Conservation (phyloP, 148 eudicot species). For the Cornus controversa region DNA sequence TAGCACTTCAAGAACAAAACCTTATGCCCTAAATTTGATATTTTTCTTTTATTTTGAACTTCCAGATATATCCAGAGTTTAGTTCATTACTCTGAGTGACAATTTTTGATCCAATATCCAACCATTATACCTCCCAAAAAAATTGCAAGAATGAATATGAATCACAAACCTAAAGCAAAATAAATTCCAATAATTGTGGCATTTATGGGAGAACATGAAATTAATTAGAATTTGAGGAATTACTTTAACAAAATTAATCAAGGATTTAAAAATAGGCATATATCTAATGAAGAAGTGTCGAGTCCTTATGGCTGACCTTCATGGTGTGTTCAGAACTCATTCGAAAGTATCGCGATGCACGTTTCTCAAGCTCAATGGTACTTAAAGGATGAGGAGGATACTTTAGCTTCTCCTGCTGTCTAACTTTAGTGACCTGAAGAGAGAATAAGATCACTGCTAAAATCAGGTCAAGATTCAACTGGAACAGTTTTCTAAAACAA, state of each 20-base stretch:
- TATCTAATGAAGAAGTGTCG: not conserved
- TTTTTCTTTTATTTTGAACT: not conserved
- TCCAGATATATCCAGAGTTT: not conserved
- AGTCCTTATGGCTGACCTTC: constrained; percentile 56
- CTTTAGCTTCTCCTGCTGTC: constrained; percentile 73
- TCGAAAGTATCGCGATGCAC: constrained; percentile 92
- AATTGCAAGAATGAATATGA: not conserved
- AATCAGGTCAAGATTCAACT: not conserved
- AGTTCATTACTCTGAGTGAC: not conserved
- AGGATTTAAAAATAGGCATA: not conserved
- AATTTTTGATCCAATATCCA: not conserved
- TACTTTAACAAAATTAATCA: not conserved
- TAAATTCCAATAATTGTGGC: not conserved
- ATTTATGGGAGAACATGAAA: not conserved
- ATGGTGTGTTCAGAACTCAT: constrained; percentile 93
- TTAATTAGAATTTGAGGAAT: not conserved
- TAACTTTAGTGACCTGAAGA: constrained; percentile 73
- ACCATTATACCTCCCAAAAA: not conserved
- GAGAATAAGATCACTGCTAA: not conserved
- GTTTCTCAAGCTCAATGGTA: constrained; percentile 98
- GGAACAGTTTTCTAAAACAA: not conserved
- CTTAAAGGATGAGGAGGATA: constrained; percentile 89
- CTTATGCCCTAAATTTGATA: not conserved
- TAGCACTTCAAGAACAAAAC: not conserved
- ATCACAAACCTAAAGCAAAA: not conserved